phyloP scores from a whole-genome alignment of 2,329 filamentous ascomycete species.

The Cladosporium oxysporum region DNA sequence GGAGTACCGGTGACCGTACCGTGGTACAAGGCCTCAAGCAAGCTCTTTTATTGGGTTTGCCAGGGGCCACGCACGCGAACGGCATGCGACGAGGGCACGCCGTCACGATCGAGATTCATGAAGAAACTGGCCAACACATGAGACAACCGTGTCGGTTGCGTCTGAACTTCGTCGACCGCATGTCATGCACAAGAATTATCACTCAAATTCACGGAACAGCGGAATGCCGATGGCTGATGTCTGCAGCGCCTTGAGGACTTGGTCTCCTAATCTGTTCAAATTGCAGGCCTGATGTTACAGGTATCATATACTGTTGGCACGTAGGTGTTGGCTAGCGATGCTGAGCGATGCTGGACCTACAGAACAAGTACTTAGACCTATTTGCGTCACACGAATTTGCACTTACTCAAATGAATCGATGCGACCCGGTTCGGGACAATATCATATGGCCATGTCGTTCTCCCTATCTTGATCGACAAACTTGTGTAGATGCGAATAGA shows the following conservation, averaged over 20 bases:
- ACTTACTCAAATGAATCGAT: not conserved
- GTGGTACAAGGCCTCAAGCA: not conserved
- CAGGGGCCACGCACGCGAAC: conserved; percentile 2
- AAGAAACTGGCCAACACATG: conserved; percentile 3
- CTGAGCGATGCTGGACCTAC: not conserved
- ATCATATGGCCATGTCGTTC: not conserved
- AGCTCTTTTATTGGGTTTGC: not conserved
- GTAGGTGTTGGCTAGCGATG: not conserved
- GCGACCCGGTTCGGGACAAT: not conserved
- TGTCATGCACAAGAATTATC: not conserved
- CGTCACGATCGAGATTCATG: not conserved
- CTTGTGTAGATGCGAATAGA: not conserved
- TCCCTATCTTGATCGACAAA: not conserved
- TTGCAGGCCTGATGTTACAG: not conserved
- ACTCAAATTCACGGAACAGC: not conserved
- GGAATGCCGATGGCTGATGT: not conserved
- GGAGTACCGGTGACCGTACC: not conserved
- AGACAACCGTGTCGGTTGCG: not conserved
- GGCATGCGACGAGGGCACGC: not conserved
- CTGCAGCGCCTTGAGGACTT: not conserved
- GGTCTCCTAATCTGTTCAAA: not conserved
- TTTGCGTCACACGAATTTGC: not conserved
- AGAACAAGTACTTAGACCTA: not conserved
- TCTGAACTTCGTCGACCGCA: not conserved
- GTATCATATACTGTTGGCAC: not conserved